Conservation (phyloP, 2,329 filamentous ascomycete species). For the Fusarium sp. region DNA sequence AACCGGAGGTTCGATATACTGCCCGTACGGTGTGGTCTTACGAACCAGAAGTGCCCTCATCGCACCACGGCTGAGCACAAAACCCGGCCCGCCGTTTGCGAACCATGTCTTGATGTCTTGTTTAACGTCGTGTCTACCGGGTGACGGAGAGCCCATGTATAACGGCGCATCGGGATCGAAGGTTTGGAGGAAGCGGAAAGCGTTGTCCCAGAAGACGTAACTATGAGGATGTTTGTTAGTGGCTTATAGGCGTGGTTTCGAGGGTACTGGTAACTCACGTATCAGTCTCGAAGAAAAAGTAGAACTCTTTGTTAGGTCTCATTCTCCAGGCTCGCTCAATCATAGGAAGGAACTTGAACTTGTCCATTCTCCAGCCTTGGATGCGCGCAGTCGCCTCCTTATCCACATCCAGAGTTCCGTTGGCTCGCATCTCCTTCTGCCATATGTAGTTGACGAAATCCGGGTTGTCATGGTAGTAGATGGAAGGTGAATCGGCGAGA, state of each 20-base stretch:
- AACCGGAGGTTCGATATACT: conserved; percentile 55
- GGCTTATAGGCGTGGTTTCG: too few relatives aligned
- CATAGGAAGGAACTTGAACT: conserved; percentile 69
- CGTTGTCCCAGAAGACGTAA: conserved; percentile 55
- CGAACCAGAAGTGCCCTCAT: conserved; percentile 56
- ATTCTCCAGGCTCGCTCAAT: conserved; percentile 62
- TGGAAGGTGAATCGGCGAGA: conserved; percentile 58
- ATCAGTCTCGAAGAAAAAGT: conserved; percentile 68
- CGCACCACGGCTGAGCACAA: conserved; percentile 59
- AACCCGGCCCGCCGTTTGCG: conserved; percentile 62
- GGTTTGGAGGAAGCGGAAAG: conserved; percentile 61
- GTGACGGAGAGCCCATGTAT: conserved; percentile 64
- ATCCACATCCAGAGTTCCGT: conserved; percentile 50
- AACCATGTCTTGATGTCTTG: conserved; percentile 56
- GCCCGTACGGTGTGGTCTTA: conserved; percentile 48
- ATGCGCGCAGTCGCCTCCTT: conserved; percentile 49
- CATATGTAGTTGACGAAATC: conserved; percentile 56
- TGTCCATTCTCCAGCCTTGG: conserved; percentile 65
- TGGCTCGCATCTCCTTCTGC: conserved; percentile 52
- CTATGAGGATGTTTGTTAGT: conserved; percentile 27
- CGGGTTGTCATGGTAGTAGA: conserved; percentile 53
- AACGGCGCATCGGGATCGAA: conserved; percentile 58
- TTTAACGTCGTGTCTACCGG: conserved; percentile 51
- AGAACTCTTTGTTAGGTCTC: conserved; percentile 64
- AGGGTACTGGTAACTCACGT: conserved; percentile 54